Conservation (phyloP, 805 yeast genomes). For the Lipomyces mesembrius region DNA sequence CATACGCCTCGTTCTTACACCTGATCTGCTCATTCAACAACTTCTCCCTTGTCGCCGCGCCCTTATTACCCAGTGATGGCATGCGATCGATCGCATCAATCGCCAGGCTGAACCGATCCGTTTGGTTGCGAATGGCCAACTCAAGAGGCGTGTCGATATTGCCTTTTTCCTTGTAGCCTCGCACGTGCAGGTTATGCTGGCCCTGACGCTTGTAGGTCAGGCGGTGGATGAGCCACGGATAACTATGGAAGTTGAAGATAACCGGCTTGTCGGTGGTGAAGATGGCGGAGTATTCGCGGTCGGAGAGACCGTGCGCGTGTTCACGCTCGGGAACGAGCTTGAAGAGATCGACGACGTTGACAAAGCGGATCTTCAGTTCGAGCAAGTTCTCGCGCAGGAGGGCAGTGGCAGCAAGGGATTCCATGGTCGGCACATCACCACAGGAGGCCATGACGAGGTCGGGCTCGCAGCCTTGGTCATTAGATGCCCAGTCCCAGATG, state of each 20-base stretch:
- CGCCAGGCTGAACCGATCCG: constrained; percentile 13
- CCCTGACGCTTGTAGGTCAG: constrained; percentile 12
- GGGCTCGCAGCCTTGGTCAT: constrained; percentile 14
- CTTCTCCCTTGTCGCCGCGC: constrained; percentile 13
- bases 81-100: constrained; percentile 14
- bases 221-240: constrained; percentile 14
- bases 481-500: constrained; percentile 13
- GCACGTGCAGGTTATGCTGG: constrained; percentile 13
- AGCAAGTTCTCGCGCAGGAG: constrained; percentile 15
- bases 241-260: constrained; percentile 13
- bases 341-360: constrained; percentile 15
- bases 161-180: constrained; percentile 16
- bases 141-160: constrained; percentile 12
- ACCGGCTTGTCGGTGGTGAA: constrained; percentile 12
- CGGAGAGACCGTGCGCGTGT: constrained; percentile 12
- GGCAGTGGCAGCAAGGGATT: constrained; percentile 16
- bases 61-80: constrained; percentile 6
- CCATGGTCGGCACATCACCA: constrained; percentile 16
- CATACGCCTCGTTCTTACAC: constrained; percentile 11
- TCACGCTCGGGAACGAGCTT: constrained; percentile 9
- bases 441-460: constrained; percentile 13
- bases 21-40: constrained; percentile 9
- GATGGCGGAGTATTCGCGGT: constrained; percentile 11
- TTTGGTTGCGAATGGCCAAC: constrained; percentile 16
- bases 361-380: constrained; percentile 12